Evolutionary conservation across 148 eudicot genomes (phyloP), one percentile per base, ranked within the genome.

Genomic region (Limonium bicolor): DNA sequence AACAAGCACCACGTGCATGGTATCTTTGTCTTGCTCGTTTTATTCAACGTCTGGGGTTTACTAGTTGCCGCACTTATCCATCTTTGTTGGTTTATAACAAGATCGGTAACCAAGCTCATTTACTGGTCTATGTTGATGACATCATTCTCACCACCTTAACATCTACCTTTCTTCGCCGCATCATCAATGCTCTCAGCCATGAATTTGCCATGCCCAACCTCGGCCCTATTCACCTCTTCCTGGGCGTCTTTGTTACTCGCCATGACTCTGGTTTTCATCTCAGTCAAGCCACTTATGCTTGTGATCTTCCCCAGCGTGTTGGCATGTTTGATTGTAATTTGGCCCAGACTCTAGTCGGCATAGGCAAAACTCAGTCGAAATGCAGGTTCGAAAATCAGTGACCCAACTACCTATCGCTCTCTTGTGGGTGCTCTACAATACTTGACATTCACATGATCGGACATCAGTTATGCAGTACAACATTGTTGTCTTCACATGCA

Each of bases 401-500:
- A 29, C 11, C 32, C 32, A 6, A 6, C 32, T 11, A 6, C 11
- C 32, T 29, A 29, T 11, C 32, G 32, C 6, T 6, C 8, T 29
- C 32, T 29, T 6, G 0, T 11, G 6, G 32, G 0, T 6, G 32
- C 0, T 29, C 32, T 29, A 6, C 32, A 29, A 0, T 29, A 29
- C 11, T 11, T 29, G 0, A 29, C 32, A 0, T 11, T 29, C 32
- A 29, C 32, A 0, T 0, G 32, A 60, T 46, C 56, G 56, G 55
- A 49, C 41, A 45, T 13, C 20, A 51, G 38, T 27, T 47, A 53
- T 60, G 54, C 55, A 64, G 57, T 51, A 49, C 61, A 53, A 47
- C 0, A 29, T 6, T 6, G 6, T 29, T 29, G 0, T 11, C 32
- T 29, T 11, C 11, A 6, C 11, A 29, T 29, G 32, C 32, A 29